Evolutionary conservation across 805 yeast genomes (phyloP), one percentile per base, ranked within the genome.

Genomic region (Cyberlindnera mississippiensis): DNA sequence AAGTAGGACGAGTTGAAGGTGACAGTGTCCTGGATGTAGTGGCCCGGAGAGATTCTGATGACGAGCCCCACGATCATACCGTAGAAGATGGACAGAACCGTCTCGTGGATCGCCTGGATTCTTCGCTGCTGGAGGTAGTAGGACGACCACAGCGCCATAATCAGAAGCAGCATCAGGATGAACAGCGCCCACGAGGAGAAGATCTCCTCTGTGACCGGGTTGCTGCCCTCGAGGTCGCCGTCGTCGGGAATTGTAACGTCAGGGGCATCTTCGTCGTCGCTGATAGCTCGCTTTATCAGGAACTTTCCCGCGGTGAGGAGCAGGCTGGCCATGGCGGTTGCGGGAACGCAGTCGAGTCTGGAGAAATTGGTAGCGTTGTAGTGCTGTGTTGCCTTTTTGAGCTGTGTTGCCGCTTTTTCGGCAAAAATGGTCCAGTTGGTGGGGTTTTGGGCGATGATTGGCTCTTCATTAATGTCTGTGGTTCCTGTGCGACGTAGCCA

Each of bases 181-280:
- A 89, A 90, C 24, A 93, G 67, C 0, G 99, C 98, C 99, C 99
- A 93, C 0, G 97, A 88, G 5, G 96, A 85, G 62, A 89, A 93
- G 54, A 93, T 88, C 63, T 93, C 99, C 55, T 91, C 96, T 3
- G 91, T 80, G 16, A 88, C 84, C 0, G 98, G 96, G 56, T 86
- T 88, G 6, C 82, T 72, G 24, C 72, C 76, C 12, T 73, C 82
- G 12, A 72, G 80, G 28, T 80, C 87, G 52, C 73, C 60, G 33
- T 71, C 59, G 35, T 72, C 78, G 3, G 65, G 60, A 9, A 63
- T 54, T 0, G 73, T 62, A 11, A 53, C 48, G 37, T 62, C 70
- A 6, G 63, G 78, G 10, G 62, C 41, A 31, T 56, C 53, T 14
- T 42, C 54, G 37, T 52, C 56, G 28, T 56, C 62, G 15, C 49